These are phyloP conservation scores for Vanderwaltozyma verrucispora DNA, from an alignment of 805 yeast species.

Conservation along the genomic window DNA sequence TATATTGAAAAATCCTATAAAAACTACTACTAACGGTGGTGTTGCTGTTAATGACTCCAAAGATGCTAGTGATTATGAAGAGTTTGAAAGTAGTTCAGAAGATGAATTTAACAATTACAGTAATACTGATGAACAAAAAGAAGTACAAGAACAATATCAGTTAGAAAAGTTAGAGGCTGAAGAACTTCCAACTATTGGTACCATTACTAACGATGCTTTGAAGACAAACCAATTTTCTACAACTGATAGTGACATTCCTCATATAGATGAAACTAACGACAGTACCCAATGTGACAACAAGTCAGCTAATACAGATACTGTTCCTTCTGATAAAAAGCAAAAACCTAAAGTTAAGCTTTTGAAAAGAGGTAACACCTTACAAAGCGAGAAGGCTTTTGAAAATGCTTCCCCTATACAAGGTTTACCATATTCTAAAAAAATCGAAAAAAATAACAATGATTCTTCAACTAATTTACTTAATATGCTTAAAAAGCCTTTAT, in stretches of 20 bases:
- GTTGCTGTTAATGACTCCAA: not conserved
- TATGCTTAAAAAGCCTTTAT: not conserved
- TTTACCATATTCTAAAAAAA: constrained; percentile 11
- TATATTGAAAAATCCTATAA: constrained; percentile 5
- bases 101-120: constrained; percentile 5
- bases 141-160: constrained; percentile 4
- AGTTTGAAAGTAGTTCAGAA: constrained; percentile 24
- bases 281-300: constrained; percentile 5
- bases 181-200: constrained; percentile 3
- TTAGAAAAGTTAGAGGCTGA: constrained; percentile 8
- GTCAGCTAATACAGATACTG: not conserved
- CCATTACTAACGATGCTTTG: constrained; percentile 4
- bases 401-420: constrained; percentile 11
- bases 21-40: no score
- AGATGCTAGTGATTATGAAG: constrained; percentile 10
- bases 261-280: constrained; percentile 10
- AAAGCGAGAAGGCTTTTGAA: not conserved
- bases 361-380: constrained; percentile 30
- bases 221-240: constrained; percentile 8
- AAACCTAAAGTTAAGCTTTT: constrained; percentile 29
- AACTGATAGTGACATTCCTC: constrained; percentile 13
- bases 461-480: constrained; percentile 3
- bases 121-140: not conserved
- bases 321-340: constrained; percentile 1
- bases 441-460: constrained; percentile 2